Conservation (phyloP, 345 rosid species). For the Hibiscus tridactylites region DNA sequence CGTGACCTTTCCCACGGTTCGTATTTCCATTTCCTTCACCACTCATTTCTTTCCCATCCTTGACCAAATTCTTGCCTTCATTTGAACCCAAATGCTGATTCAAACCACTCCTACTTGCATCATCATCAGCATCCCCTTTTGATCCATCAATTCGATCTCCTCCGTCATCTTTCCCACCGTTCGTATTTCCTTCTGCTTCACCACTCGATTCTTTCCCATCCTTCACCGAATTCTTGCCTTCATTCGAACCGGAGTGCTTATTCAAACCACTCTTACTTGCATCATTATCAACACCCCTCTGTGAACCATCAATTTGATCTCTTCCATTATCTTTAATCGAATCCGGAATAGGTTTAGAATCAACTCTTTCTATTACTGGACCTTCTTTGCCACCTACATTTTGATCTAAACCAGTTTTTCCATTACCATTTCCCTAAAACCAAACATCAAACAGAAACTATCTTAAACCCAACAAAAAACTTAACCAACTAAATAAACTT, state of each 20-base stretch:
- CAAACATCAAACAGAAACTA: not conserved
- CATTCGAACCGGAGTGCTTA: slow-evolving; percentile 2
- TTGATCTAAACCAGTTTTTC: slow-evolving; percentile 10
- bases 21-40: not conserved
- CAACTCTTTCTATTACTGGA: too few species aligned
- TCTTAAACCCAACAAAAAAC: not conserved
- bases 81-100: not conserved
- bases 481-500: not conserved
- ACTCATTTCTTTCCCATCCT: not conserved
- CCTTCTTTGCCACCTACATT: too few species aligned
- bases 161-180: not conserved
- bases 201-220: not conserved
- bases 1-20: not conserved
- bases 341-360: slow-evolving; percentile 10
- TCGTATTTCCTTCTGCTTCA: not conserved
- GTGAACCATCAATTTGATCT: slow-evolving; percentile 6
- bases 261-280: not conserved
- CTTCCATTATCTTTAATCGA: not conserved
- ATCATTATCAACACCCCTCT: not conserved
- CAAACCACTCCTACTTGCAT: not conserved
- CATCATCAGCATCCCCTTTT: not conserved
- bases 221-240: not conserved
- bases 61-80: not conserved
- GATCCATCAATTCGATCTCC: not conserved
- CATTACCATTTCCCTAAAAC: slow-evolving; percentile 21